phyloP scores from a whole-genome alignment of 768 basidiomycete species.

The Trametes cingulata region DNA sequence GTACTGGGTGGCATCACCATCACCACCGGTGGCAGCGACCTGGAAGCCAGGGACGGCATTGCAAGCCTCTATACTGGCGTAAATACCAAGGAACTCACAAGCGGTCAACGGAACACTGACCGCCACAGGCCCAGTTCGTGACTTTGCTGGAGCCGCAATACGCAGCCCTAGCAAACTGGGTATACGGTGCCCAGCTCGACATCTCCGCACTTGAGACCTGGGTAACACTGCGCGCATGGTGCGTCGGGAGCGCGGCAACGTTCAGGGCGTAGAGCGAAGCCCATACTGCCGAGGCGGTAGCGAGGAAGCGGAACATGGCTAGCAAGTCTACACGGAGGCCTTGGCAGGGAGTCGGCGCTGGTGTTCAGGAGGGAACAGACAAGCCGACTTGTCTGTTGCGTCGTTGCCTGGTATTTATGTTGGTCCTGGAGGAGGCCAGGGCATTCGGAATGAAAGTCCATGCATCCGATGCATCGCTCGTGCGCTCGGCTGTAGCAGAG shows the following conservation, averaged over 20 bases:
- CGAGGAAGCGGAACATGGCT: constrained; percentile 11
- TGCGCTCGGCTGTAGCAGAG: neutral
- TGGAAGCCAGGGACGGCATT: constrained; percentile 42
- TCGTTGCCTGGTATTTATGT: constrained; percentile 2
- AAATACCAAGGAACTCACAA: neutral
- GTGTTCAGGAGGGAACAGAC: neutral
- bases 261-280: neutral
- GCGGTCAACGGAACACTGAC: neutral
- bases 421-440: no score
- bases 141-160: constrained; percentile 47
- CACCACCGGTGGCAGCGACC: constrained; percentile 46
- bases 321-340: constrained; percentile 6
- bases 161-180: constrained; percentile 55
- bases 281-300: neutral
- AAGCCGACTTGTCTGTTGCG: neutral
- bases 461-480: neutral
- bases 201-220: constrained; percentile 35
- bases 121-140: constrained; percentile 46
- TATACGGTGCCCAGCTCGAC: constrained; percentile 44
- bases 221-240: constrained; percentile 20
- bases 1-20: constrained; percentile 48
- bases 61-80: constrained; percentile 37
- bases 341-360: neutral
- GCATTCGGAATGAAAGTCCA: no score
- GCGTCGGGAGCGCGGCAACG: constrained; percentile 3